phyloP scores from a whole-genome alignment of 2,329 filamentous ascomycete species.

The Colletotrichum australisinense region DNA sequence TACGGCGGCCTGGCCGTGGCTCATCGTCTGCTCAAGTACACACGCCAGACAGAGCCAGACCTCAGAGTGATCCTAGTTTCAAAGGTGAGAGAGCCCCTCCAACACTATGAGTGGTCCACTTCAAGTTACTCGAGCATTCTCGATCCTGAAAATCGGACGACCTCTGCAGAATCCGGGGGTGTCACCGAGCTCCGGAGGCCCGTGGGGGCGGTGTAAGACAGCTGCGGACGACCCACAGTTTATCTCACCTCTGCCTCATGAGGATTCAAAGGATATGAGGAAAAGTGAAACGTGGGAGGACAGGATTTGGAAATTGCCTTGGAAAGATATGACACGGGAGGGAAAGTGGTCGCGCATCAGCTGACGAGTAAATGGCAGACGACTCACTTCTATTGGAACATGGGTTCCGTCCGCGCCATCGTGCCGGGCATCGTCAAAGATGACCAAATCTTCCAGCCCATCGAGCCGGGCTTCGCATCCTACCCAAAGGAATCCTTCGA shows the following conservation, averaged over 20 bases:
- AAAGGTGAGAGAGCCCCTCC: conserved; percentile 52
- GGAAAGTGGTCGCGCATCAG: too few species aligned
- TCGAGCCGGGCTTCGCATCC: conserved; percentile 59
- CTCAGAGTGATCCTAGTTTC: conserved; percentile 67
- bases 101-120: neutral
- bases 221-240: neutral
- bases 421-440: conserved; percentile 61
- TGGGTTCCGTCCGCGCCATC: conserved; percentile 66
- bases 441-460: conserved; percentile 61
- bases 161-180: neutral
- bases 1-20: conserved; percentile 64
- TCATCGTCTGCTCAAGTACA: conserved; percentile 66
- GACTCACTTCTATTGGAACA: conserved; percentile 69
- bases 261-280: neutral
- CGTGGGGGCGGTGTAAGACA: neutral
- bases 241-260: neutral
- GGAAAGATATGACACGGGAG: too few species aligned
- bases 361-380: conserved; percentile 50
- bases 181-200: conserved; percentile 21
- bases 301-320: neutral
- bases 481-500: conserved; percentile 62
- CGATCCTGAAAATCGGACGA: neutral
- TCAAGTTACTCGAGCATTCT: neutral
- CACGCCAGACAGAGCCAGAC: conserved; percentile 54
- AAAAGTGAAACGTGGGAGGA: neutral